Evolutionary conservation across 352 stramenopile species (phyloP).

Genomic region (Phytophthora rubi): DNA sequence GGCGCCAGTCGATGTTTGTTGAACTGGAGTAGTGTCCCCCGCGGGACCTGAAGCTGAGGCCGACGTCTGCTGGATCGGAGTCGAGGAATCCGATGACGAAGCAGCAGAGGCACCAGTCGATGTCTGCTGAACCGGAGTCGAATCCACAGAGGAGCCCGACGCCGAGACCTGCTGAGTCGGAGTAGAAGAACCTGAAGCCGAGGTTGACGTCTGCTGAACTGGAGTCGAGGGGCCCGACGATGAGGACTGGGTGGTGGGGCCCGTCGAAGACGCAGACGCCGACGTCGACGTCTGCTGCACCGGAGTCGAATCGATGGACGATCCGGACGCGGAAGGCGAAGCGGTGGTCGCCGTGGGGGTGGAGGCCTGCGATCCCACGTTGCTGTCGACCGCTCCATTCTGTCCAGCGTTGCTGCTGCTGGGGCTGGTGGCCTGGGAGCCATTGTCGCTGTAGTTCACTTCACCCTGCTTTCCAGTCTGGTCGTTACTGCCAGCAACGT

Average conservation of each 20-base stretch:
- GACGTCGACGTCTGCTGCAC: constrained; percentile 8
- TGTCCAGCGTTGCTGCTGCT: constrained; percentile 12
- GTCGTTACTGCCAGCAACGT: constrained; percentile 4
- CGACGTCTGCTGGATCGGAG: constrained; percentile 4
- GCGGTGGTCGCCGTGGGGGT: constrained; percentile 3
- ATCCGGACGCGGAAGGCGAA: constrained; percentile 4
- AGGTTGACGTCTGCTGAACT: constrained; percentile 6
- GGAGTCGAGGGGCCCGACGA: not conserved
- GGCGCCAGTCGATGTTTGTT: constrained; percentile 1
- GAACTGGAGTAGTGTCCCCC: not conserved
- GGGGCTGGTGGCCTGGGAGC: constrained; percentile 3
- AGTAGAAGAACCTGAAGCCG: constrained; percentile 2
- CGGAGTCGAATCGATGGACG: constrained; percentile 2
- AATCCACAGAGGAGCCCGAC: not conserved
- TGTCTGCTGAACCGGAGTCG: constrained; percentile 1
- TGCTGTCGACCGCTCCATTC: constrained; percentile 6
- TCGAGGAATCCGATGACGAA: not conserved
- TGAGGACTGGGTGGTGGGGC: not conserved
- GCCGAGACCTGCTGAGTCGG: not conserved
- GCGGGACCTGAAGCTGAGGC: constrained; percentile 3
- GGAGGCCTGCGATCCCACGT: not conserved
- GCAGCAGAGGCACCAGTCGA: constrained; percentile 12
- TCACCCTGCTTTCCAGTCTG: constrained; percentile 12
- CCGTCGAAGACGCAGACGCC: not conserved
- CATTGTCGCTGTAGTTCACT: constrained; percentile 6